Base-by-base conservation (phyloP, 2,329 filamentous ascomycete genomes). In the Talaromyces sp. region DNA sequence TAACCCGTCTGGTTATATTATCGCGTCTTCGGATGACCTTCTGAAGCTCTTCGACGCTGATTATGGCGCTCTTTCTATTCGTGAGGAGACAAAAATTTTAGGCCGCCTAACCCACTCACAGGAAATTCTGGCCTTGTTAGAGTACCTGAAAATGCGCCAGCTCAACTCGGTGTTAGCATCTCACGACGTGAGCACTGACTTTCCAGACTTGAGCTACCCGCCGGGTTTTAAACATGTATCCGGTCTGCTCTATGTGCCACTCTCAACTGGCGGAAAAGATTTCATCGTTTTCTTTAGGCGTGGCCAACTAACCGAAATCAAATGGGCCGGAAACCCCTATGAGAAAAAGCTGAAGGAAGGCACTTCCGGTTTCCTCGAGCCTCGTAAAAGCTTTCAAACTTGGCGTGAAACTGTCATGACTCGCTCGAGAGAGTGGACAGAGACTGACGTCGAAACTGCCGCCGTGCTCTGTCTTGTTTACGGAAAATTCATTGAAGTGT, bases 241-340 rank as follows among this genome's bases (percentile, higher is more conserved):
- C 0, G 92, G 92, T 0, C 74, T 96, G 54, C 77, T 96, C 0
- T 87, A 95, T 58, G 91, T 96, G 0, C 92, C 92, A 0, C 77
- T 96, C 1, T 92, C 89, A 17, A 80, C 84, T 0, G 85, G 85
- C 1, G 92, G 92, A 0, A 80, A 80, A 31, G 92, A 96, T 67
- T 96, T 96, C 67, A 96, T 96, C 50, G 89, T 92, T 0, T 95
- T 96, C 70, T 95, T 96, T 76, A 85, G 92, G n/a, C 88, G 83
- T 65, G 87, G 88, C 0, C 90, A 92, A 67, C 71, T 85, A 29
- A 88, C 83, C 68, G 88, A 91, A 74, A 90, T 90, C 21, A 92
- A 88, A 72, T 96, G 88, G 91, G 91, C 89, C 2, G 92, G 87
- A 2, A 96, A 92, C 67, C 91, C 91, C 0, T 92, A 94, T 67